These are phyloP conservation scores for Cerrena zonata DNA, from an alignment of 1,284 basidiomycete genomes.

Conservation along the genomic window DNA sequence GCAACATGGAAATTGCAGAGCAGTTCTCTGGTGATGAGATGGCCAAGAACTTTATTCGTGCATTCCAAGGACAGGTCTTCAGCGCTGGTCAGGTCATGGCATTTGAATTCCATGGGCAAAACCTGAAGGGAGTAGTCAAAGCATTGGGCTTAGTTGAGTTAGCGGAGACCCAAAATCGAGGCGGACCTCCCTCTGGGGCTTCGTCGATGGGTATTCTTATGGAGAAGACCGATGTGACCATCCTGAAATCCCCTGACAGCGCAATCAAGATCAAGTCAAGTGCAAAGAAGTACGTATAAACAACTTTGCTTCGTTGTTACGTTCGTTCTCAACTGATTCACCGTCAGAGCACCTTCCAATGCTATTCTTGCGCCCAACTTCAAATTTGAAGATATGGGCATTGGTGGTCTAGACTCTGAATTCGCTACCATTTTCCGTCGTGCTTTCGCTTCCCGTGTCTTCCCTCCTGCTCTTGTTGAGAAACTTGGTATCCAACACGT, in stretches of 20 bases:
- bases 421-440: conserved; percentile 97
- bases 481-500: conserved; percentile 99
- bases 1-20: conserved; percentile 60
- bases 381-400: conserved; percentile 99
- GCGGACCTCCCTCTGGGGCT: conserved; percentile 26
- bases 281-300: conserved; percentile 69
- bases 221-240: conserved; percentile 84
- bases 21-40: conserved; percentile 85
- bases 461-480: conserved; percentile 93
- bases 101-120: conserved; percentile 89
- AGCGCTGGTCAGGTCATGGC: conserved; percentile 71
- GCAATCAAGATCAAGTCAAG: conserved; percentile 89
- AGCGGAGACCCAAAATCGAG: conserved; percentile 49
- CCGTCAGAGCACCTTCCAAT: conserved; percentile 75
- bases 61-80: conserved; percentile 64
- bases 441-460: conserved; percentile 96
- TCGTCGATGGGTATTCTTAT: conserved; percentile 73
- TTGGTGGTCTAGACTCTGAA: conserved; percentile 93
- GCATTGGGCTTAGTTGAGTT: conserved; percentile 66
- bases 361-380: conserved; percentile 97
- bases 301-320: background rate
- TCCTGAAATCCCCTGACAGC: conserved; percentile 79
- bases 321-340: background rate
- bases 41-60: conserved; percentile 65
- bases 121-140: conserved; percentile 71